phyloP scores from a whole-genome alignment of 2,329 filamentous ascomycete species.

The Pseudocercospora macadamiae region DNA sequence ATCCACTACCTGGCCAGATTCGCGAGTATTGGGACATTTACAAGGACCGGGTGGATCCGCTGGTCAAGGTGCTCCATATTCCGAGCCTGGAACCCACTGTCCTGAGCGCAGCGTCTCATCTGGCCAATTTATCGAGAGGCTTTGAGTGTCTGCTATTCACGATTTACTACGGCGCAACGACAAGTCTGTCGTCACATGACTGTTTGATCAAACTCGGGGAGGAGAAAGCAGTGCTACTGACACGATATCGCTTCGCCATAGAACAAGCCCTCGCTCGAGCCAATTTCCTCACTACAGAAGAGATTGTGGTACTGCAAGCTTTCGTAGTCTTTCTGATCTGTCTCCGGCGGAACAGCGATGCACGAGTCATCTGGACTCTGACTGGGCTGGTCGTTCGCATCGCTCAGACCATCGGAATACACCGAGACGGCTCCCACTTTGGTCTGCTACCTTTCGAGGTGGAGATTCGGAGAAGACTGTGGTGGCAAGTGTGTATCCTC shows the following conservation, averaged over 20 bases:
- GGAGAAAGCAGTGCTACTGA: constrained; percentile 53
- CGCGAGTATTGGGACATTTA: constrained; percentile 71
- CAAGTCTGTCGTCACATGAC: constrained; percentile 53
- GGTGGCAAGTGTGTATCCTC: constrained; percentile 63
- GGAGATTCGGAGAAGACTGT: constrained; percentile 62
- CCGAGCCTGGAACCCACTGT: constrained; percentile 67
- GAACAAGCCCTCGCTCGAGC: constrained; percentile 67
- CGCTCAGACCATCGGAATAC: constrained; percentile 62
- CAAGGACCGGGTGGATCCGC: constrained; percentile 72
- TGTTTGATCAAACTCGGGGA: constrained; percentile 55
- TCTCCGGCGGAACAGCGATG: constrained; percentile 55
- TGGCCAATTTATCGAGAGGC: constrained; percentile 59
- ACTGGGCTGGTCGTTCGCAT: constrained; percentile 62
- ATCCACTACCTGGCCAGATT: constrained; percentile 68
- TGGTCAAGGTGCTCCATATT: constrained; percentile 72
- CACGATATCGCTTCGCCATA: constrained; percentile 63
- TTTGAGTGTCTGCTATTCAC: constrained; percentile 64
- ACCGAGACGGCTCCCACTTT: constrained; percentile 61
- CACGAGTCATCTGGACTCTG: constrained; percentile 60
- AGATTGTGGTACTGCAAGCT: constrained; percentile 64
- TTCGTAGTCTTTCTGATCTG: constrained; percentile 64
- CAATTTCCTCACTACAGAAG: constrained; percentile 64
- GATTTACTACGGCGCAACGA: constrained; percentile 64
- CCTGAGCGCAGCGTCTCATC: constrained; percentile 57
- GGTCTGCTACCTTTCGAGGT: constrained; percentile 61